phyloP scores from a whole-genome alignment of 768 basidiomycete species.

The Leccinum obscurum region DNA sequence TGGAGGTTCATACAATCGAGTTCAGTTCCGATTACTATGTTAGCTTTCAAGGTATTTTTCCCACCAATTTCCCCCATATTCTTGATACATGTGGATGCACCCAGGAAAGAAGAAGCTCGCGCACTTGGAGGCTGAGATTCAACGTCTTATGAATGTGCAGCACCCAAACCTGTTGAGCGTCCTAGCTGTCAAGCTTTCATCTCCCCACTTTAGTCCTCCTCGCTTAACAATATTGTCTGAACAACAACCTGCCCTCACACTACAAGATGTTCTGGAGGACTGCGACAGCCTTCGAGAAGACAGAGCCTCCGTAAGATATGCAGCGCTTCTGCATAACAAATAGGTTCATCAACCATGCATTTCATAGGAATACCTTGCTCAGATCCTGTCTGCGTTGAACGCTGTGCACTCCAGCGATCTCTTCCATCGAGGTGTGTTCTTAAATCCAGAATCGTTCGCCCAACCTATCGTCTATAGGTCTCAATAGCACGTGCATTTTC shows the following conservation, averaged over 20 bases:
- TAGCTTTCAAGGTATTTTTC: constrained; percentile 53
- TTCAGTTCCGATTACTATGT: constrained; percentile 73
- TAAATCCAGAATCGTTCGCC: neutral
- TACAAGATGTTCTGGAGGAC: constrained; percentile 77
- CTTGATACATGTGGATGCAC: neutral
- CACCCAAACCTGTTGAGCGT: constrained; percentile 68
- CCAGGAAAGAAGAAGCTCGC: constrained; percentile 68
- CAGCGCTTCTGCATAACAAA: constrained; percentile 1
- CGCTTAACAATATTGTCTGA: constrained; percentile 71
- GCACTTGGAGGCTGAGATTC: constrained; percentile 65
- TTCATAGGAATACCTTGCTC: constrained; percentile 68
- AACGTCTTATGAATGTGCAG: constrained; percentile 54
- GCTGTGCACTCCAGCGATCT: constrained; percentile 64
- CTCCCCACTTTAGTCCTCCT: constrained; percentile 51
- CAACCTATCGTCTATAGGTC: constrained; percentile 39
- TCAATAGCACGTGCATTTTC: constrained; percentile 60
- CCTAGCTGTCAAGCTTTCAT: constrained; percentile 63
- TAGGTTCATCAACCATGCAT: neutral
- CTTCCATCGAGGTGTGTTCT: constrained; percentile 64
- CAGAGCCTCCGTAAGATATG: constrained; percentile 55
- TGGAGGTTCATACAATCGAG: constrained; percentile 67
- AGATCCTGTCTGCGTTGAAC: constrained; percentile 70
- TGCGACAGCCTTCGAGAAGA: constrained; percentile 73
- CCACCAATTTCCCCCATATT: neutral
- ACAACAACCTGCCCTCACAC: constrained; percentile 60